Evolutionary conservation across 2,329 filamentous ascomycete species (phyloP).

Genomic region (Epichloe gansuensis): DNA sequence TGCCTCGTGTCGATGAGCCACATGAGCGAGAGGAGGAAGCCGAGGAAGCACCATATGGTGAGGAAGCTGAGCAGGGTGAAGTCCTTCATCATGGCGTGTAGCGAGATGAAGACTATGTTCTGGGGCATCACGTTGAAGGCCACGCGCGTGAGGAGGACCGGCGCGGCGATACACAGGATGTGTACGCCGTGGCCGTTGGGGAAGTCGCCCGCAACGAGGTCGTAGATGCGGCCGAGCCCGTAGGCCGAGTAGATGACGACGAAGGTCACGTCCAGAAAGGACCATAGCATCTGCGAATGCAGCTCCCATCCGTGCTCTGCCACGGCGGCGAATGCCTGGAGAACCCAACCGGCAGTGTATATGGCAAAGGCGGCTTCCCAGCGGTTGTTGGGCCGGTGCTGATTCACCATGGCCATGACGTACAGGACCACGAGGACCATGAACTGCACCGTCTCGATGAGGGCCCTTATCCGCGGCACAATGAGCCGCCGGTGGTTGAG

Average conservation of each 20-base stretch:
- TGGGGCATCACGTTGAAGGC: conserved; percentile 65
- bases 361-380: conserved; percentile 50
- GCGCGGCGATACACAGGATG: conserved; percentile 53
- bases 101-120: conserved; percentile 62
- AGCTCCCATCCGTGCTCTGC: conserved; percentile 56
- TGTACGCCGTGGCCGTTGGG: conserved; percentile 47
- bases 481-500: conserved; percentile 63
- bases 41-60: conserved; percentile 56
- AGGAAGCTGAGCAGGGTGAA: conserved; percentile 56
- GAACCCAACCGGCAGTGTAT: conserved; percentile 55
- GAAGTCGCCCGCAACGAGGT: conserved; percentile 32
- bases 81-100: conserved; percentile 63
- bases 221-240: conserved; percentile 46
- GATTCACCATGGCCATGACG: conserved; percentile 49
- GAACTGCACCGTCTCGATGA: conserved; percentile 55
- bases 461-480: conserved; percentile 54
- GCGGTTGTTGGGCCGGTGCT: conserved; percentile 34
- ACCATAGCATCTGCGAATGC: conserved; percentile 64
- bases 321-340: conserved; percentile 53
- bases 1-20: conserved; percentile 40
- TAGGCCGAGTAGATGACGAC: conserved; percentile 50
- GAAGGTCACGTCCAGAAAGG: conserved; percentile 62
- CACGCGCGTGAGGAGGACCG: conserved; percentile 56
- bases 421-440: conserved; percentile 51
- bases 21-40: conserved; percentile 56